Evolutionary conservation across 805 yeast genomes (phyloP), one percentile per base, ranked within the genome.

Genomic region (Blastobotrys parvus): DNA sequence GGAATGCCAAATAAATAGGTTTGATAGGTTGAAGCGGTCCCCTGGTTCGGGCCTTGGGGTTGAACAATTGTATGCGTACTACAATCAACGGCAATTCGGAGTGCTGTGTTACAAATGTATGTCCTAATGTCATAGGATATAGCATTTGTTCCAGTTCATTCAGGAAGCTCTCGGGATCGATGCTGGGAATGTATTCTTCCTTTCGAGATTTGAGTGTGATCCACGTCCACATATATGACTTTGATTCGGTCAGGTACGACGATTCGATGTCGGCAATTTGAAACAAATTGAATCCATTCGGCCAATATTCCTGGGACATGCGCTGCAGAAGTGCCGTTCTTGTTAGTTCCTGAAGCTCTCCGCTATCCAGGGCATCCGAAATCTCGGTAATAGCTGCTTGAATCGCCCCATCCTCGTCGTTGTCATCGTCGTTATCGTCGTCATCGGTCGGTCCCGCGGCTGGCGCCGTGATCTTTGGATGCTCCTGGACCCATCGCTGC

Each of bases 181-280:
- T 42, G 11, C 57, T 44, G 43, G 60, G 69, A 51, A 51, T 63
- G 11, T 59, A 56, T 8, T 60, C 52, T 10, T 56, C 52, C 0
- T 52, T 53, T 2, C 56, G 48, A 1, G 59, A 53, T 3, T 57
- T 46, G 0, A 62, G 51, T 6, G 60, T 55, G 2, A 63, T 52
- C 2, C 60, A 53, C 4, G 54, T 53, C 77, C 76, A 72, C 35
- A 46, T 54, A 7, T 7, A 11, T 7, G 7, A 8, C 10, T 7
- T 8, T 7, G 7, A 8, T 25, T 11, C 11, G 29, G 29, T 25
- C 10, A 8, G 7, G 29, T 8, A 25, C 11, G 11, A 11, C 10
- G 10, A 8, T 51, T 84, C 92, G 3, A 82, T 61, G 46, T 82
- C 87, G 0, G 92, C 80, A 33, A 78, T 55, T 55, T 84, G 94